phyloP scores from a whole-genome alignment of 1,284 basidiomycete genomes.

The Ustilago cynodontis region DNA sequence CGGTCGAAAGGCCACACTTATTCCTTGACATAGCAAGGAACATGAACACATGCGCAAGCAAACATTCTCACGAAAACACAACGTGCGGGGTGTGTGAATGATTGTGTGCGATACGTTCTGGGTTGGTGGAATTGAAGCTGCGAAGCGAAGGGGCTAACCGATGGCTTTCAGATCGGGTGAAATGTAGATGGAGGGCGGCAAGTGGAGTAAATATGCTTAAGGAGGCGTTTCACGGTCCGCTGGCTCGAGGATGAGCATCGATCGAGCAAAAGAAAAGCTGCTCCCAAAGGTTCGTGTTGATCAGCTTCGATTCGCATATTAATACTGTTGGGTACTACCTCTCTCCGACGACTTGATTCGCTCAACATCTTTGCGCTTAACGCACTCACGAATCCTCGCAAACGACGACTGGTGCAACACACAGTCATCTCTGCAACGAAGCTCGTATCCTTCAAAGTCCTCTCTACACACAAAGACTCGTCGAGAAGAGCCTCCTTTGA shows the following conservation, averaged over 20 bases:
- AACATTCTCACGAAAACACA: constrained; percentile 23
- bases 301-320: too few relatives aligned
- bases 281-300: too few relatives aligned
- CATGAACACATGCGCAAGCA: constrained; percentile 42
- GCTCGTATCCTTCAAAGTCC: too few relatives aligned
- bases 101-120: background rate
- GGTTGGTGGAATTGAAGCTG: background rate
- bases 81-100: background rate
- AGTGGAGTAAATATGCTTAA: constrained; percentile 2
- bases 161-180: background rate
- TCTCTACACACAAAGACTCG: too few relatives aligned
- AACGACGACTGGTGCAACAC: background rate
- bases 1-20: constrained; percentile 28
- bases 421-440: background rate
- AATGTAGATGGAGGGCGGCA: background rate
- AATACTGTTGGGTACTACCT: too few relatives aligned
- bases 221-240: background rate
- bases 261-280: too few relatives aligned
- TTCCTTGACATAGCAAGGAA: constrained; percentile 14
- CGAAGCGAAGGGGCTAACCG: background rate
- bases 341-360: too few relatives aligned
- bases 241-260: too few relatives aligned
- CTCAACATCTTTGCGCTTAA: too few relatives aligned
- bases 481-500: background rate
- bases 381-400: too few relatives aligned